Base-by-base conservation (phyloP, 2,329 filamentous ascomycete species). In the Xylaria sp. region DNA sequence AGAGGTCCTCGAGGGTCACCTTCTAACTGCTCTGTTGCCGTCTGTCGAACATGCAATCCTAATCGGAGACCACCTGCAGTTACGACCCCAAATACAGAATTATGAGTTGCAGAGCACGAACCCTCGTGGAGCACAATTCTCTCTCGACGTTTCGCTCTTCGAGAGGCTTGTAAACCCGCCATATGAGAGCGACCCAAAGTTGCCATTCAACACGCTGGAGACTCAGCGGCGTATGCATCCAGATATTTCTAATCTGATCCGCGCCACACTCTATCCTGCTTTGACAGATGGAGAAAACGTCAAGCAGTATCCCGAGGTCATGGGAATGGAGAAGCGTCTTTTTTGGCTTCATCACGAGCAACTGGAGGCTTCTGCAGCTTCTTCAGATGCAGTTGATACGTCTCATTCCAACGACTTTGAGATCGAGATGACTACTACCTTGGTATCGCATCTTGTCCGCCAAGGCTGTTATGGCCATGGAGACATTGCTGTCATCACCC, bases 401-500 rank as follows among this genome's bases (percentile, higher is more conserved):
- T 85, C 82, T 0, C 75, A 77, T 44, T 76, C 75, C 8, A 88
- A 89, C 50, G 46, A 63, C 0, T 87, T 75, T 66, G 89, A 92
- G 63, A 75, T 87, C 0, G 74, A 83, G 0, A 87, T 92, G 83
- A 79, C 81, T 0, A 72, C 77, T 6, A 79, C 82, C 0, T 69
- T 92, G 0, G 83, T 91, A 0, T 78, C 77, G 0, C 87, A 92
- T 63, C 70, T 92, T 0, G 73, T 88, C 4, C 76, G 78, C 0
- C 88, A 92, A 64, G 87, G 87, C 0, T 65, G 62, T 0, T 91
- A 92, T 65, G 68, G 66, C 0, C 69, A 72, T 0, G 75, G 74
- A 0, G 85, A 91, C 1, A 89, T 92, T 53, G 87, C 88, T 0
- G 82, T 93, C 0, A 66, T 92, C 5, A 91, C 88, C 0, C 85